Conservation (phyloP, 139 green algal genomes). For the Chlamydomonas sp. region DNA sequence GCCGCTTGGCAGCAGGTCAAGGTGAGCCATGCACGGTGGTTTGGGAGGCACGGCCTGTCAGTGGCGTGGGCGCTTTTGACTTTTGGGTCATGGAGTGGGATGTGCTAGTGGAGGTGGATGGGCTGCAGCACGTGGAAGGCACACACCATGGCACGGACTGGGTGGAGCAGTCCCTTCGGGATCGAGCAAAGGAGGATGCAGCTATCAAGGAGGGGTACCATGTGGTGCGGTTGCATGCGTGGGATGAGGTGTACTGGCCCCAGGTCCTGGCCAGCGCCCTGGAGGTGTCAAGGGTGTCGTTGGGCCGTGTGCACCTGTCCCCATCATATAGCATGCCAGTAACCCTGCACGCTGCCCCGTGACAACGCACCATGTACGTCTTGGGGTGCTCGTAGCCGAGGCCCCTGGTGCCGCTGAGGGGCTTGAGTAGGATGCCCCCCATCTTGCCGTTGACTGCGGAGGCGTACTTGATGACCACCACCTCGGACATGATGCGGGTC, state of each 20-base stretch:
- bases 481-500: background rate
- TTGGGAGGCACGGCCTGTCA: too few species aligned
- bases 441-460: background rate
- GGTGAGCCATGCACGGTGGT: too few species aligned
- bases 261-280: background rate
- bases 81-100: too few species aligned
- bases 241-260: background rate
- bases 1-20: too few species aligned
- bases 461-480: background rate
- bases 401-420: background rate
- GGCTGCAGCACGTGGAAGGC: background rate
- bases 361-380: background rate
- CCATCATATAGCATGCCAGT: background rate
- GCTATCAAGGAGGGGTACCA: background rate
- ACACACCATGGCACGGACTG: background rate
- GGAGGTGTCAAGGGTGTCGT: background rate
- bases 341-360: too few species aligned
- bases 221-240: background rate
- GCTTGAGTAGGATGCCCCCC: background rate
- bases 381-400: background rate
- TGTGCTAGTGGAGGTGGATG: too few species aligned
- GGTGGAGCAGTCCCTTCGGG: background rate
- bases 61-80: too few species aligned
- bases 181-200: background rate
- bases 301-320: background rate